Evolutionary conservation across 345 rosid species (phyloP).

Genomic region (Adansonia digitata): DNA sequence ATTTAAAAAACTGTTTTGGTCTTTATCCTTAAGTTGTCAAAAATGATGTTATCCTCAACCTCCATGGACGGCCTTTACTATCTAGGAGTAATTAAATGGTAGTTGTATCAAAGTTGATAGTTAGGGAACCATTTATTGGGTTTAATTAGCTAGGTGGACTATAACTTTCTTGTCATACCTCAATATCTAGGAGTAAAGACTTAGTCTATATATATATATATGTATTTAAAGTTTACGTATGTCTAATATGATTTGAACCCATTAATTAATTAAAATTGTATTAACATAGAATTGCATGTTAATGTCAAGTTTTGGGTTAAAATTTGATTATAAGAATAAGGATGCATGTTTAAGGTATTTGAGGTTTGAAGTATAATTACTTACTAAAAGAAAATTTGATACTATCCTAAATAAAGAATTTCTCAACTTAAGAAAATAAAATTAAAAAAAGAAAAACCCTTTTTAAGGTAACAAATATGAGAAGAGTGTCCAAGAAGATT

Average conservation of each 20-base stretch:
- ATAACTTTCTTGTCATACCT: not conserved
- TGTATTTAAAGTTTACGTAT: too few species aligned
- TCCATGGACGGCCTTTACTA: too few species aligned
- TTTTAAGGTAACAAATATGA: too few species aligned
- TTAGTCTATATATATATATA: too few species aligned
- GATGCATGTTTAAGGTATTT: not conserved
- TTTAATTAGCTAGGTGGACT: not conserved
- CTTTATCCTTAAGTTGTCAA: not conserved
- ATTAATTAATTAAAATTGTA: not conserved
- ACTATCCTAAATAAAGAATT: too few species aligned
- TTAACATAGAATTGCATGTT: not conserved
- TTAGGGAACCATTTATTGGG: not conserved
- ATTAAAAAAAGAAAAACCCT: too few species aligned
- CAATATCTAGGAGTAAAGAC: too few species aligned
- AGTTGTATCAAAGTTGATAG: not conserved
- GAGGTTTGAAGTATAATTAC: not conserved
- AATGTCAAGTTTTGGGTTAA: not conserved
- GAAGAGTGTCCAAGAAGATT: too few species aligned
- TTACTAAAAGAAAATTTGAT: not conserved
- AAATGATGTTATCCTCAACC: not conserved
- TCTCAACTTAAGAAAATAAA: too few species aligned
- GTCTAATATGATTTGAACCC: not conserved
- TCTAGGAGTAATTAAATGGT: too few species aligned
- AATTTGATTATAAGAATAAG: not conserved
- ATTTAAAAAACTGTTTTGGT: too few species aligned